Evolutionary conservation across 805 yeast genomes (phyloP), one percentile per base, ranked within the genome.

Genomic region (Candida oleophila): DNA sequence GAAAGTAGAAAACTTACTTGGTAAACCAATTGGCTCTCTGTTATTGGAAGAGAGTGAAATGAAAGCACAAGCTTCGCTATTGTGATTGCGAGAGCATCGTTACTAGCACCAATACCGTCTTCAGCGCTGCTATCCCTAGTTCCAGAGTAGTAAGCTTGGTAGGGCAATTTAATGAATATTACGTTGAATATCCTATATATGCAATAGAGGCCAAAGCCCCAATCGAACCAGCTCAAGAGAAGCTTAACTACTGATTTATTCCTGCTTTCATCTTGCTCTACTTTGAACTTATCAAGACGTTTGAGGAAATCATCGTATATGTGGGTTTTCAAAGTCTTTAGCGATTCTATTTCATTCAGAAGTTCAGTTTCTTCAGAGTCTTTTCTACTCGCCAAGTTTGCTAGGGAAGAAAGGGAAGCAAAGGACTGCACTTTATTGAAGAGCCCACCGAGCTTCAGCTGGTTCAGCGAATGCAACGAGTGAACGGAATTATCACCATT

Each of bases 1-100:
- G 88, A 80, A 14, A 85, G 57, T 2, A 80, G 51, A 48, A 85
- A 73, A 39, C 79, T 69, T 35, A 78, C 62, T 53, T 71, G 77
- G 46, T 71, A 72, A 21, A 74, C 66, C 49, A 76, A 59, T 50
- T 66, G 73, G 2, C 70, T 65, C 50, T 68, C 73, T 11, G 74
- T 64, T 2, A 62, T 49, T 1, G 71, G 64, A 9, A 61, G 30
- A 21, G 58, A 52, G 38, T 63, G 52, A 3, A 63, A 46, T 4
- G 65, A 52, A 38, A 60, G 52, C 11, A 75, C 51, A 14, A 77
- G 14, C 44, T 70, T 73, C 9, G 81, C 73, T 22, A 78, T 51
- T 1, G 81, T 76, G 18, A 70, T 71, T 1, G 83, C 79, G 25
- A 79, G 58, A 2, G 82, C 80, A 56, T 76, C 81, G 25, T 64